phyloP scores from a whole-genome alignment of 164 flowering plant species.

The Magnolia officinalis region DNA sequence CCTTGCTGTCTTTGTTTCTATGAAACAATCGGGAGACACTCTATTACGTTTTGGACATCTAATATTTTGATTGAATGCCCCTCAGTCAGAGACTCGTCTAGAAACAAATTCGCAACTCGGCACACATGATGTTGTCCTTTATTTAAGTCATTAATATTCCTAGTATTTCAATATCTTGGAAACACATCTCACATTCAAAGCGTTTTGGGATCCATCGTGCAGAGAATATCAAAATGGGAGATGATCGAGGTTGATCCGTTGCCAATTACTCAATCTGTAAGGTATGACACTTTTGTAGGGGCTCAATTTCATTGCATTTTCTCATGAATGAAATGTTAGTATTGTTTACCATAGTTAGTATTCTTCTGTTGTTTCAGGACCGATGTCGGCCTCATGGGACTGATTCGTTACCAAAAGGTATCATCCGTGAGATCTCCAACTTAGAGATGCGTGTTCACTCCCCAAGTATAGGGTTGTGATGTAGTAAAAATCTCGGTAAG shows the following conservation, averaged over 20 bases:
- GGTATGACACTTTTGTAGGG: slow-evolving; percentile 31
- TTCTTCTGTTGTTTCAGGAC: slow-evolving; percentile 31
- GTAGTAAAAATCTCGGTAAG: too few relatives aligned
- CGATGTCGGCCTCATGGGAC: slow-evolving; percentile 63
- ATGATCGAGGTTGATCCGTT: slow-evolving; percentile 13
- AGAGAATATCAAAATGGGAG: slow-evolving; percentile 51
- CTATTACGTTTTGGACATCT: too few relatives aligned
- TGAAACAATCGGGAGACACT: too few relatives aligned
- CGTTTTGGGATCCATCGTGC: slow-evolving; percentile 13
- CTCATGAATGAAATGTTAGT: neutral
- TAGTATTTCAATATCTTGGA: too few relatives aligned
- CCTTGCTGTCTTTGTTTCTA: too few relatives aligned
- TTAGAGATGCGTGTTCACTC: slow-evolving; percentile 77
- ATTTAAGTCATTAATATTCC: too few relatives aligned
- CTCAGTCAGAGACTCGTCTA: too few relatives aligned
- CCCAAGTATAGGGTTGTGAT: too few relatives aligned
- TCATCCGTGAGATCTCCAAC: slow-evolving; percentile 58
- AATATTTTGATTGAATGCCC: too few relatives aligned
- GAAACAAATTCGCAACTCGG: too few relatives aligned
- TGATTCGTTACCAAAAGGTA: slow-evolving; percentile 77
- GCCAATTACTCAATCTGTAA: slow-evolving; percentile 33
- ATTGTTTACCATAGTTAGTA: neutral
- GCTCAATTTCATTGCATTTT: neutral
- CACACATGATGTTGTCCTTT: too few relatives aligned
- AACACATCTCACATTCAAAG: too few relatives aligned